Base-by-base conservation (phyloP, 2,329 filamentous ascomycete genomes). In the Cryphonectria japonica region DNA sequence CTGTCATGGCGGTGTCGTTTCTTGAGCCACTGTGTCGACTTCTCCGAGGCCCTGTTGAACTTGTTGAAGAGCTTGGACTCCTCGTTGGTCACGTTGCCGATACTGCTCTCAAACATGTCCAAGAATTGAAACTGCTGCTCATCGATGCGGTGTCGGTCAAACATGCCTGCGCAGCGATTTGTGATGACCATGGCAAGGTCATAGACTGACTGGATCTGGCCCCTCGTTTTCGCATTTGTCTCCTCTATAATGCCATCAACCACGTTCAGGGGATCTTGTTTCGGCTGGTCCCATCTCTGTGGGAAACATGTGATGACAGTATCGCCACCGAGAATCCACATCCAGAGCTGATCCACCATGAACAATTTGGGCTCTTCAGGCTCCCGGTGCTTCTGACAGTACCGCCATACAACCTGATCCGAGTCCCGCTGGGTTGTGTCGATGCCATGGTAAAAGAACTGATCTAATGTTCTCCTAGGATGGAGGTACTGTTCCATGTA, bases 281-380 rank as follows among this genome's bases (percentile, higher is more conserved):
- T 86, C 0, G 87, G 88, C 76, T 90, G 88, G 43, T 86, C 81
- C 86, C 86, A 89, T 6, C 86, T 80, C 73, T 88, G 84, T 2
- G 87, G 87, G 70, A 89, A 89, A 68, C 85, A 85, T 0, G 87
- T 88, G 14, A 92, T 84, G 26, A 92, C 84, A 22, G 91, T 79
- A 70, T 90, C 78, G 71, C 79, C 82, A 71, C 86, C 80, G 0
- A 91, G 76, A 3, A 90, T 83, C 87, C 88, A 91, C 76, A 91
- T 85, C 89, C 89, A 92, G 1, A 92, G 80, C 74, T 92, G 89
- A 76, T 92, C 89, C 0, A 92, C 89, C 89, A 91, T 91, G 77
- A 90, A 90, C 2, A 91, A 85, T 72, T 90, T 90, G 0, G 84
- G 83, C 69, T 89, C 86, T 1, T 79, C 74, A 13, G 7, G 26